A percentile compares a stretch with the other conserved stretches of the same genome.
These are phyloP conservation scores for Hebeloma cylindrosporum DNA, from an alignment of 768 basidiomycete genomes.

Conservation along the genomic window DNA sequence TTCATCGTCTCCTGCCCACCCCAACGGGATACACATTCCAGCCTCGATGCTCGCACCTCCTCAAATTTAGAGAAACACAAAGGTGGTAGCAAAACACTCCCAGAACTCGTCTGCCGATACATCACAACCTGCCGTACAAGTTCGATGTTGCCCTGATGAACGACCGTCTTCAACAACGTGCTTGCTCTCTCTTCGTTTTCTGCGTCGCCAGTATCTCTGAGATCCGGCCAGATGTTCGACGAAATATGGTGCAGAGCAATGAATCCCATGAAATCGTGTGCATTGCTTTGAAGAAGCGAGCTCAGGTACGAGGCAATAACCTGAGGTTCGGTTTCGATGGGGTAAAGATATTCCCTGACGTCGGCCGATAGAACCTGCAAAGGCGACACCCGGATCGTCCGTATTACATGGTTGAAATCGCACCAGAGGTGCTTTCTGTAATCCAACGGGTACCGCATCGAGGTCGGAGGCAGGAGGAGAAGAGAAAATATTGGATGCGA, in stretches of 20 bases:
- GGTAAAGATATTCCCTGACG: conserved; percentile 66
- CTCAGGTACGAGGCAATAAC: conserved; percentile 65
- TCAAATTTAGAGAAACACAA: conserved; percentile 43
- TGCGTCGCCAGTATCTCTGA: conserved; percentile 27
- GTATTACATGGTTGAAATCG: conserved; percentile 69
- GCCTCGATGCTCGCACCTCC: conserved; percentile 20
- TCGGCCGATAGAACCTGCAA: conserved; percentile 54
- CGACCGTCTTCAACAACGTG: conserved; percentile 52
- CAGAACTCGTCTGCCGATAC: conserved; percentile 52
- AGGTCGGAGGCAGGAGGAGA: conserved; percentile 72
- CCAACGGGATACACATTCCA: conserved; percentile 25
- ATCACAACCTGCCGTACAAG: conserved; percentile 52
- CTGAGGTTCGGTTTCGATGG: conserved; percentile 61
- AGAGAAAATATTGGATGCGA: conserved; percentile 72
- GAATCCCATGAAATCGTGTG: conserved; percentile 60
- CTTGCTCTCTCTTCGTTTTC: conserved; percentile 36
- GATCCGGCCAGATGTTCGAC: conserved; percentile 70
- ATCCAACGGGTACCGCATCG: conserved; percentile 77
- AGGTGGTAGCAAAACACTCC: conserved; percentile 44
- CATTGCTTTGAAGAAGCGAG: conserved; percentile 45
- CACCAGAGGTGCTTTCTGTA: conserved; percentile 84
- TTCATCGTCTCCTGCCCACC: conserved; percentile 17
- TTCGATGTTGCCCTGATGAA: conserved; percentile 47
- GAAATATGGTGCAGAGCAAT: conserved; percentile 82
- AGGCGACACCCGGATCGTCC: conserved; percentile 52